Conservation (phyloP, 306 rosid genomes). For the Quercus cerris region DNA sequence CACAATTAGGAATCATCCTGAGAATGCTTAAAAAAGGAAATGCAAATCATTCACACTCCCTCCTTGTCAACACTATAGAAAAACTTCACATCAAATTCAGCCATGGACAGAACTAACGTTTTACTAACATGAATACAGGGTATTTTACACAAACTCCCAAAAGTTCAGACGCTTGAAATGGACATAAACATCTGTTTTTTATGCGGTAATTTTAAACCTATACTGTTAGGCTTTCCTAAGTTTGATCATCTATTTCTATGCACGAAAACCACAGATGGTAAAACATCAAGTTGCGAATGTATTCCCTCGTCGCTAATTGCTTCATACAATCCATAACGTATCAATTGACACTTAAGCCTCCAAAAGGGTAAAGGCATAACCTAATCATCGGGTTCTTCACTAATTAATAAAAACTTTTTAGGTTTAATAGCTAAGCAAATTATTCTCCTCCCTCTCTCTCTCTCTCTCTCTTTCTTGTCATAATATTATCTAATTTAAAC, state of each 20-base stretch:
- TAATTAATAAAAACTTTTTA: too few relatives aligned
- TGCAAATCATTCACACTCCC: too few relatives aligned
- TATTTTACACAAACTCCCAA: not conserved
- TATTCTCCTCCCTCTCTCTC: too few relatives aligned
- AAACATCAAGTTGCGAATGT: not conserved
- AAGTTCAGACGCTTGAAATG: not conserved
- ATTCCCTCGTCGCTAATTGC: not conserved
- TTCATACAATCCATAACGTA: not conserved
- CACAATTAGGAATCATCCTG: not conserved
- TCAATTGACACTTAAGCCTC: not conserved
- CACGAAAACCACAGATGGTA: not conserved
- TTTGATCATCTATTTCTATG: not conserved
- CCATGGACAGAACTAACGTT: not conserved
- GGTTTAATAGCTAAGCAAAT: too few relatives aligned
- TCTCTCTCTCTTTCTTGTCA: not conserved
- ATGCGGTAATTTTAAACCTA: not conserved
- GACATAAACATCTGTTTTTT: not conserved
- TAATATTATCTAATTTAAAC: not conserved
- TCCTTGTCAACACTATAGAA: too few relatives aligned
- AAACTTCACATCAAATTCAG: not conserved
- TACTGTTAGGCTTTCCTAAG: not conserved
- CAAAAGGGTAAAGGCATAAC: not conserved
- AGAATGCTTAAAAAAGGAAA: not conserved
- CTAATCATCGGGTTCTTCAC: not conserved
- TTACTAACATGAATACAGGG: too few relatives aligned